A percentile compares a stretch with the other conserved stretches of the same genome.
These are phyloP conservation scores for Aspergillus felis DNA, from an alignment of 2,329 filamentous ascomycete genomes.

Conservation along the genomic window DNA sequence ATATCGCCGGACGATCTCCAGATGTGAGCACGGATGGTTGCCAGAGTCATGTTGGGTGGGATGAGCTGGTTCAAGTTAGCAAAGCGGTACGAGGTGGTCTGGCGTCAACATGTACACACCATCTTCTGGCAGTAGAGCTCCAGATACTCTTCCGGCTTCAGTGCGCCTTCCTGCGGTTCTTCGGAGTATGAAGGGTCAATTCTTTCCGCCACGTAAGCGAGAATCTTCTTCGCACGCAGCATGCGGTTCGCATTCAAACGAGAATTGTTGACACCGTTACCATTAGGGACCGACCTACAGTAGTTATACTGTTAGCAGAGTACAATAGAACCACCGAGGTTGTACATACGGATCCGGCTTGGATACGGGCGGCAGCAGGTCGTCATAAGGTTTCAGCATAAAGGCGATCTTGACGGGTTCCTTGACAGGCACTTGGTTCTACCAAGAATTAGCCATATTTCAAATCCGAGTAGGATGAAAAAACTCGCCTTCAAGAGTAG, in stretches of 20 bases:
- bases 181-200: slow-evolving; percentile 68
- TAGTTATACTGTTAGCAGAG: slow-evolving; percentile 1
- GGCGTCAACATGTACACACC: slow-evolving; percentile 51
- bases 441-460: slow-evolving; percentile 11
- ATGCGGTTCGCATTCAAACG: slow-evolving; percentile 95
- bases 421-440: slow-evolving; percentile 78
- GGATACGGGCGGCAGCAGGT: slow-evolving; percentile 69
- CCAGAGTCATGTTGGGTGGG: slow-evolving; percentile 82
- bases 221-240: slow-evolving; percentile 90
- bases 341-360: slow-evolving; percentile 61
- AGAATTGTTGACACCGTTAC: slow-evolving; percentile 60
- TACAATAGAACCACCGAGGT: not conserved
- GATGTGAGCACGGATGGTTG: slow-evolving; percentile 82
- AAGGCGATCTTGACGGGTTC: slow-evolving; percentile 98
- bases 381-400: slow-evolving; percentile 75
- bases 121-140: slow-evolving; percentile 93
- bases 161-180: slow-evolving; percentile 54
- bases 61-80: slow-evolving; percentile 41
- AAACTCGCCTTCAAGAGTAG: slow-evolving; percentile 64
- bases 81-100: not conserved
- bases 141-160: slow-evolving; percentile 86
- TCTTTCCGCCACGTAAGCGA: slow-evolving; percentile 86
- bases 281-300: slow-evolving; percentile 20
- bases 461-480: not conserved
- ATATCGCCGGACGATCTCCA: slow-evolving; percentile 97